Evolutionary conservation across 257 asterid genomes (phyloP), one percentile per base, ranked within the genome.

Genomic region (Eustoma russellianum): DNA sequence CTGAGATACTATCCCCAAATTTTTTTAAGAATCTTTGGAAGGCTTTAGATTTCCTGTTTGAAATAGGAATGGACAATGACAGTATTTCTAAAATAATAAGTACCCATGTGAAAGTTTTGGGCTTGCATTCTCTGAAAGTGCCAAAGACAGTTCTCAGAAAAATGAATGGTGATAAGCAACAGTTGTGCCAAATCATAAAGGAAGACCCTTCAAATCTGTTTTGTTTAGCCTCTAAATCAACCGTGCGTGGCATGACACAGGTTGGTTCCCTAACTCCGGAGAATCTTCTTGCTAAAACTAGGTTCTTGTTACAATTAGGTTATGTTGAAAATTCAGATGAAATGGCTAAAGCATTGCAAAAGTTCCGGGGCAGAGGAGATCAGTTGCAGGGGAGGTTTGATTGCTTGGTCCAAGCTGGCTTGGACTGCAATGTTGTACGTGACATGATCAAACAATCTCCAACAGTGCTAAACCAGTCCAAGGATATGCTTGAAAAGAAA

Each of bases 291-390:
- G 78, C 79, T 41, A 91, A 80, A 65, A 75, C 77, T 0, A 67
- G 69, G 19, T 90, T 91, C 71, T 72, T 91, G 40, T 51, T 68
- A 54, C 74, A 82, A 63, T 70, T 91, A 40, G 98, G 98, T 46
- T 84, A 82, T 41, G 54, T 71, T 7, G 95, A 91, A 46, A 91
- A 87, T 59, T 79, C 98, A 8, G 96, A 91, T 24, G 96, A 83
- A 70, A 78, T 84, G 92, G 77, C 80, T 50, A 86, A 83, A 71
- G 96, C 98, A 59, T 60, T 77, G 18, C 84, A 78, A 66, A 58
- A 46, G 24, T 91, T 91, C 65, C 68, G 98, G 17, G 98, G 98
- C 67, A 77, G 96, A 74, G 98, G 95, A 44, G 96, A 86, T 76
- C 92, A 87, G 47, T 57, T 91, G 61, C 95, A 86, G 68, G 98